These are phyloP conservation scores for Geopyxis carbonaria DNA, from an alignment of 495 filamentous ascomycete species.

Conservation along the genomic window DNA sequence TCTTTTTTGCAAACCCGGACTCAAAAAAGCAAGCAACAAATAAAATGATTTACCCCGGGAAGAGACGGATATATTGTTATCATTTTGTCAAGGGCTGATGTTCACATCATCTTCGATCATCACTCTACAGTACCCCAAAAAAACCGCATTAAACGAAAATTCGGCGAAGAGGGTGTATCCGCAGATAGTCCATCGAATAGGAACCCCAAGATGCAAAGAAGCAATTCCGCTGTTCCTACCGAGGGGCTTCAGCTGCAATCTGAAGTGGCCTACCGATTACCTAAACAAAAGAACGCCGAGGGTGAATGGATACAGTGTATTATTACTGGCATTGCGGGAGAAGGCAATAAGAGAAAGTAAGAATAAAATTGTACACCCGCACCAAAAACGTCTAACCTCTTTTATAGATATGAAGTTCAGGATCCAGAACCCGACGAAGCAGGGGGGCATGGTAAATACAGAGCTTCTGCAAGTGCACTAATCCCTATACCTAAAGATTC, in stretches of 20 bases:
- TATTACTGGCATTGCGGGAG: slow-evolving; percentile 61
- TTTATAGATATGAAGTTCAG: slow-evolving; percentile 67
- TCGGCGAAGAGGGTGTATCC: slow-evolving; percentile 21
- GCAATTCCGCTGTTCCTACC: slow-evolving; percentile 20
- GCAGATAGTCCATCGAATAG: slow-evolving; percentile 24
- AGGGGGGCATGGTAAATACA: slow-evolving; percentile 53
- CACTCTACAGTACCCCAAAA: slow-evolving; percentile 3
- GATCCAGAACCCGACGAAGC: slow-evolving; percentile 80
- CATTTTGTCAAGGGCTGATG: too few relatives aligned
- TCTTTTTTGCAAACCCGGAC: too few relatives aligned
- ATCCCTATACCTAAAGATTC: slow-evolving; percentile 59
- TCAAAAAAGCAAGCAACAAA: too few relatives aligned
- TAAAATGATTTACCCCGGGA: too few relatives aligned
- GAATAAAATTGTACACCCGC: slow-evolving; percentile 8
- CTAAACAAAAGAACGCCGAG: slow-evolving; percentile 51
- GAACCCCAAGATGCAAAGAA: slow-evolving; percentile 22
- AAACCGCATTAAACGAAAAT: slow-evolving; percentile 25
- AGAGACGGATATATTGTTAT: too few relatives aligned
- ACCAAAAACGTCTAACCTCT: background rate
- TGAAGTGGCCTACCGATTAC: slow-evolving; percentile 28
- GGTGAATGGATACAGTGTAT: slow-evolving; percentile 78
- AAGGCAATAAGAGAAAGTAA: slow-evolving; percentile 64
- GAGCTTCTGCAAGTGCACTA: slow-evolving; percentile 60
- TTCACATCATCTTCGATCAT: background rate
- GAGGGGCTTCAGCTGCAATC: slow-evolving; percentile 18